Percentiles rank a stretch among this genome's conserved stretches.
phyloP scores from a whole-genome alignment of 169 alveolate genomes.

The Babesia divergens region DNA sequence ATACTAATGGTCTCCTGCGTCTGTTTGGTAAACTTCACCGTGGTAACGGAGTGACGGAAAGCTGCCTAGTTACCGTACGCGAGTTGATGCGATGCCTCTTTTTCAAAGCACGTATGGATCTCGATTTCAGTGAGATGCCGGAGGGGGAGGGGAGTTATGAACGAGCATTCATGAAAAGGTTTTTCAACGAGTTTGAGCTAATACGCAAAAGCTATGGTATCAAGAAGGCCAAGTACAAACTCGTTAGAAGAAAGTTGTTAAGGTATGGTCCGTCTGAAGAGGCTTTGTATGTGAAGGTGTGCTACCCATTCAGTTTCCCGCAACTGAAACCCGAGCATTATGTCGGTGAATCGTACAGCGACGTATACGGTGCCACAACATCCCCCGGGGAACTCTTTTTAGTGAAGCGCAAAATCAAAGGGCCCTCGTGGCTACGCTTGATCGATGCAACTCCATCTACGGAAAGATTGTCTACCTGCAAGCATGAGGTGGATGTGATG shows the following conservation, averaged over 20 bases:
- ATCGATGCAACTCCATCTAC: slow-evolving; percentile 8
- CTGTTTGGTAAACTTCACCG: slow-evolving; percentile 42
- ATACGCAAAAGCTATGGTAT: slow-evolving; percentile 51
- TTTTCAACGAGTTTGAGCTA: slow-evolving; percentile 45
- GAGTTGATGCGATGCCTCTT: slow-evolving; percentile 49
- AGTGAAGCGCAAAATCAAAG: slow-evolving; percentile 77
- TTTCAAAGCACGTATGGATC: slow-evolving; percentile 61
- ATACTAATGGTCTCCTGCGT: slow-evolving; percentile 21
- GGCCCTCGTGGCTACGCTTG: slow-evolving; percentile 81
- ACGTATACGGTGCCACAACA: slow-evolving; percentile 64
- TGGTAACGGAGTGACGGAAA: slow-evolving; percentile 28
- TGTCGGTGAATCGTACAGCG: slow-evolving; percentile 28
- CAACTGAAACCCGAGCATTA: slow-evolving; percentile 20
- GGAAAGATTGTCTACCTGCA: slow-evolving; percentile 46
- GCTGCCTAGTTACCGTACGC: slow-evolving; percentile 51
- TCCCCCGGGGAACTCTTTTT: slow-evolving; percentile 63
- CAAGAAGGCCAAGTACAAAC: slow-evolving; percentile 55
- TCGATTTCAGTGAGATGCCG: slow-evolving; percentile 30
- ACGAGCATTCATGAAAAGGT: slow-evolving; percentile 48
- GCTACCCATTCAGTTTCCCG: slow-evolving; percentile 59
- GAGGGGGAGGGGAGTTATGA: slow-evolving; percentile 33
- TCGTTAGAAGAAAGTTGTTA: slow-evolving; percentile 60
- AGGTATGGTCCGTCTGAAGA: slow-evolving; percentile 59
- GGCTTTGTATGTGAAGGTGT: slow-evolving; percentile 53
- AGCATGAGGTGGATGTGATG: slow-evolving; percentile 47